Base-by-base conservation (phyloP, 1,139 yeast genomes). In the Saccharomyces hybrid region DNA sequence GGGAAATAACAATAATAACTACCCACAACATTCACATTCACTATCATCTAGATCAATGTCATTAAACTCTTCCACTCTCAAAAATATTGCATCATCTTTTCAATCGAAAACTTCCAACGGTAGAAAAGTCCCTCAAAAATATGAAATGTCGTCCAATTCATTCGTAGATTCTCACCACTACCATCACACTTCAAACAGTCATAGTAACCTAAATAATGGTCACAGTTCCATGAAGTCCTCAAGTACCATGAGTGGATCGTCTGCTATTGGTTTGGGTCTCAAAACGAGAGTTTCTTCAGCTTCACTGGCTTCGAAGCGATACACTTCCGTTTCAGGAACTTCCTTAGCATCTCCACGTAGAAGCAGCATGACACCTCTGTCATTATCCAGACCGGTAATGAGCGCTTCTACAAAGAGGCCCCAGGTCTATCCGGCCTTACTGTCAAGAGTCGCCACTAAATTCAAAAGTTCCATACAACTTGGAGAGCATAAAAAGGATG, bases 401-500 rank as follows among this genome's bases (percentile, higher is more conserved):
- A 58, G 59, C 34, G 60, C 68, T 3, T 58, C 64, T n/a, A 56
- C 61, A 3, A 66, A 61, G 51, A 64, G 60, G 51, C 70, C 71
- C 6, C 64, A 62, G 51, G 68, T 90, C 2, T 90, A 93, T 69
- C 97, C 98, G 0, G 98, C 98, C 1, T 66, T 89, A 65, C 74
- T 93, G 27, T 89, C 97, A 1, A 79, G 83, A 56, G 98, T 95
- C 11, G 96, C 98, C 0, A 80, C 79, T 28, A 80, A 83, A 21
- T 90, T 93, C 69, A 81, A 84, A 60, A 89, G 86, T 60, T 75
- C 84, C 29, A 80, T 90, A 47, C 80, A 81, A 28, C 70, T 88
- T 29, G 86, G 93, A 2, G 90, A 90, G 58, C 83, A 88, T 62
- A 86, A 87, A 65, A 93, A 93, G 67, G 95, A 91, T 72, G 98